These are phyloP conservation scores for Penicillium psychrosexuale DNA, from an alignment of 2,329 filamentous ascomycete genomes.

Conservation along the genomic window DNA sequence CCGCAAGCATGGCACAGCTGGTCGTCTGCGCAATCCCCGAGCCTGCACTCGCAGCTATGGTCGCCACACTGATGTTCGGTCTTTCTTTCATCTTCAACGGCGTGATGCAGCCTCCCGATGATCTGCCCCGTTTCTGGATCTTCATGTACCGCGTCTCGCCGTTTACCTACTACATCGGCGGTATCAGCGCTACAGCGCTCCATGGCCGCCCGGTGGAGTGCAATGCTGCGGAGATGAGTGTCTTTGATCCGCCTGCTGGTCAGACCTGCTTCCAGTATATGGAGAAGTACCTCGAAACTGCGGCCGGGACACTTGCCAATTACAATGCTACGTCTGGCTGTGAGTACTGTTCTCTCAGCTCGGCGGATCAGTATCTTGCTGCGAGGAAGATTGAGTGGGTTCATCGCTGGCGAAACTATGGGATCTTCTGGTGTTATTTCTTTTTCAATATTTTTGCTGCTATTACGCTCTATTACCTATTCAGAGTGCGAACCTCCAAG, in stretches of 20 bases:
- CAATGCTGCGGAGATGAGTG: slow-evolving; percentile 65
- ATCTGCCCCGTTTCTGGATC: slow-evolving; percentile 66
- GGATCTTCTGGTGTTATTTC: slow-evolving; percentile 58
- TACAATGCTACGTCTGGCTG: slow-evolving; percentile 50
- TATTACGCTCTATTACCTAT: slow-evolving; percentile 51
- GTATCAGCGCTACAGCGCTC: slow-evolving; percentile 66
- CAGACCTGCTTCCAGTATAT: slow-evolving; percentile 61
- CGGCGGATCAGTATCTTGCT: slow-evolving; percentile 39
- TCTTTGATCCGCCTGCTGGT: slow-evolving; percentile 57
- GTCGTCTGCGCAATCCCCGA: slow-evolving; percentile 12
- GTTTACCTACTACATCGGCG: slow-evolving; percentile 49
- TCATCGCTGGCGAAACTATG: slow-evolving; percentile 66
- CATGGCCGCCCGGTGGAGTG: slow-evolving; percentile 65
- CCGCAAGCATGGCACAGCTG: slow-evolving; percentile 17
- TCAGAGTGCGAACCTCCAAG: slow-evolving; percentile 39
- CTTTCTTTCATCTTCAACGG: slow-evolving; percentile 29
- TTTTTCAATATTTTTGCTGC: slow-evolving; percentile 56
- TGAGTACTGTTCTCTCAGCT: slow-evolving; percentile 42
- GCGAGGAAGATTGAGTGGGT: slow-evolving; percentile 50
- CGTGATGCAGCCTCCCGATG: slow-evolving; percentile 62
- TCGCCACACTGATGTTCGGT: slow-evolving; percentile 18
- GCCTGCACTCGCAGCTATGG: slow-evolving; percentile 15
- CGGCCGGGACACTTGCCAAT: slow-evolving; percentile 55
- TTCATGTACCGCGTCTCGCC: slow-evolving; percentile 58
- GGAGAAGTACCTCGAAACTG: slow-evolving; percentile 44